A percentile compares a stretch with the other conserved stretches of the same genome.
Conservation (phyloP, 208 protist genomes). For the Crithidia fasciculata region DNA sequence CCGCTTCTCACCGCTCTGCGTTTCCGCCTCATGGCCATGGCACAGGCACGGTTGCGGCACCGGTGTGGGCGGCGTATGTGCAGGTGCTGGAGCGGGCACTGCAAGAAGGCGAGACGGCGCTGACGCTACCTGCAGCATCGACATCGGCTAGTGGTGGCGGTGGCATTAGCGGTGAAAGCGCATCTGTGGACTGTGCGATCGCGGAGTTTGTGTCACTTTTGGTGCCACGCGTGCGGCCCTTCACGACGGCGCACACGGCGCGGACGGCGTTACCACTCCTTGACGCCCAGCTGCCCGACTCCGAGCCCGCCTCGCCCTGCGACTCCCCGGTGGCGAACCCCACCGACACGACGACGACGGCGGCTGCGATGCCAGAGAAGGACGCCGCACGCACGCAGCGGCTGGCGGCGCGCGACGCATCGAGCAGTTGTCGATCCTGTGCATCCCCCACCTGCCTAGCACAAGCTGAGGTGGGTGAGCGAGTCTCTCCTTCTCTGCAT, state of each 20-base stretch:
- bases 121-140: neutral
- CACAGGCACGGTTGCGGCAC: neutral
- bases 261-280: neutral
- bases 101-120: conserved; percentile 25
- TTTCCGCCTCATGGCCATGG: neutral
- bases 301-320: conserved; percentile 7
- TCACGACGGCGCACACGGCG: neutral
- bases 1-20: neutral
- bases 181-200: neutral
- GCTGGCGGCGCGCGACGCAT: neutral
- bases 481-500: too few relatives aligned
- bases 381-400: neutral
- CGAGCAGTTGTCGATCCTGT: conserved; percentile 6
- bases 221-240: neutral
- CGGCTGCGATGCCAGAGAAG: neutral
- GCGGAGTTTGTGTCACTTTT: neutral
- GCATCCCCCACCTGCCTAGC: neutral
- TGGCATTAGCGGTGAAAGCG: neutral
- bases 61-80: conserved; percentile 12
- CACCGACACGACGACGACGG: neutral
- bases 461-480: too few relatives aligned
- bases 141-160: neutral
- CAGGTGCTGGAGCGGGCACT: conserved; percentile 18
- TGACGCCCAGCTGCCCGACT: neutral
- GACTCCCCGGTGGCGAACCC: conserved; percentile 15